A percentile compares a stretch with the other conserved stretches of the same genome.
These are phyloP conservation scores for Daldinia sp. DNA, from an alignment of 2,329 filamentous ascomycete species.

Conservation along the genomic window DNA sequence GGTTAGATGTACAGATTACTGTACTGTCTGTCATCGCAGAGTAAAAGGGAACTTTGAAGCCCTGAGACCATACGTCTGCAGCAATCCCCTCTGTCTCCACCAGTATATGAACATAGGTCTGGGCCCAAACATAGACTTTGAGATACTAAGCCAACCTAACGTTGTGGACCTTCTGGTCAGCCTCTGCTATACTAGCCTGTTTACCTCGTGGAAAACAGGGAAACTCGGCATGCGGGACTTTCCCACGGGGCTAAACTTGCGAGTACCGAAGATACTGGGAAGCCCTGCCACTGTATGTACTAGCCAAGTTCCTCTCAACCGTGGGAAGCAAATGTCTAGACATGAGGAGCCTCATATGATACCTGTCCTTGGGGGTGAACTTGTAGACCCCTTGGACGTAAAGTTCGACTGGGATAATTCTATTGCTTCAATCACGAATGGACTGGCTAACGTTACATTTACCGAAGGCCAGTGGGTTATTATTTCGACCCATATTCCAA, in stretches of 20 bases:
- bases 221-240: conserved; percentile 56
- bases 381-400: conserved; percentile 43
- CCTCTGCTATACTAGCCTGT: conserved; percentile 77
- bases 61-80: conserved; percentile 84
- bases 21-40: conserved; percentile 83
- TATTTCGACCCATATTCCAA: conserved; percentile 21
- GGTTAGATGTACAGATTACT: conserved; percentile 85
- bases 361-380: conserved; percentile 9
- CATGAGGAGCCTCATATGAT: not conserved
- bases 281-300: not conserved
- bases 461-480: conserved; percentile 47
- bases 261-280: conserved; percentile 46
- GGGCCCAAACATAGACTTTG: conserved; percentile 86
- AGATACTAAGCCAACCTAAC: conserved; percentile 81
- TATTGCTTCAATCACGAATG: conserved; percentile 20
- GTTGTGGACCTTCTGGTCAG: conserved; percentile 88
- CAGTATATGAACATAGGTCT: conserved; percentile 91
- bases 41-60: conserved; percentile 74
- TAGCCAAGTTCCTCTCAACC: not conserved
- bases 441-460: conserved; percentile 10
- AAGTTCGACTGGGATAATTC: conserved; percentile 30
- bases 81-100: conserved; percentile 79
- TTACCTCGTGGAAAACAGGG: conserved; percentile 56
- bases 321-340: not conserved
- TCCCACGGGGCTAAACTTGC: conserved; percentile 55